Conservation (phyloP, 208 protist species). For the Porcisia deanei region DNA sequence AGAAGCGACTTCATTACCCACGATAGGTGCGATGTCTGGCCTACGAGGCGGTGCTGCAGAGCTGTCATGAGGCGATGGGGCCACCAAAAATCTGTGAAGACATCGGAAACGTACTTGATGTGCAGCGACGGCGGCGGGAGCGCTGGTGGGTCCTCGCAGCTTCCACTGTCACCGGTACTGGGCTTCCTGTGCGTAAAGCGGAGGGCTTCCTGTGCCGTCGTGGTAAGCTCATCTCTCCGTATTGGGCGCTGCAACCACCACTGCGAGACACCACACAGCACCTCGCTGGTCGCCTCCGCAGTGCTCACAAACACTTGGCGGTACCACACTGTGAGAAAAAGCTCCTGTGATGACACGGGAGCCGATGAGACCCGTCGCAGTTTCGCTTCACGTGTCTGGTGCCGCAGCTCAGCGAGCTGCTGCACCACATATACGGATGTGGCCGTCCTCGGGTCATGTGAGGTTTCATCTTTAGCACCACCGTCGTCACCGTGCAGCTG, state of each 20-base stretch:
- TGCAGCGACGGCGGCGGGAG: slow-evolving; percentile 17
- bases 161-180: not conserved
- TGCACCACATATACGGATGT: slow-evolving; percentile 35
- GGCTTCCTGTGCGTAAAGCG: not conserved
- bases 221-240: slow-evolving; percentile 30
- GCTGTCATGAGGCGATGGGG: slow-evolving; percentile 19
- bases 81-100: slow-evolving; percentile 29
- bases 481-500: slow-evolving; percentile 23
- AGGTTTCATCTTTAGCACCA: slow-evolving; percentile 22
- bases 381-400: not conserved
- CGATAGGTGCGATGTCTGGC: not conserved
- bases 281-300: slow-evolving; percentile 13
- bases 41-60: slow-evolving; percentile 13
- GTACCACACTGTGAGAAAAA: slow-evolving; percentile 30
- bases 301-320: slow-evolving; percentile 37
- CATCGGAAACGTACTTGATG: slow-evolving; percentile 27
- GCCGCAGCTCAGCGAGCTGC: slow-evolving; percentile 22
- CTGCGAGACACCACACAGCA: slow-evolving; percentile 35
- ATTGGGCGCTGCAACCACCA: slow-evolving; percentile 64
- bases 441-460: slow-evolving; percentile 39
- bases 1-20: slow-evolving; percentile 7
- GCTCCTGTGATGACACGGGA: not conserved
- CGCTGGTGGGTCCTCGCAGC: not conserved
- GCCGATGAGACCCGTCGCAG: not conserved
- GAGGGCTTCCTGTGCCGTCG: not conserved